Conservation (phyloP, 2,329 filamentous ascomycete genomes). For the Lasiodiplodia sp. region DNA sequence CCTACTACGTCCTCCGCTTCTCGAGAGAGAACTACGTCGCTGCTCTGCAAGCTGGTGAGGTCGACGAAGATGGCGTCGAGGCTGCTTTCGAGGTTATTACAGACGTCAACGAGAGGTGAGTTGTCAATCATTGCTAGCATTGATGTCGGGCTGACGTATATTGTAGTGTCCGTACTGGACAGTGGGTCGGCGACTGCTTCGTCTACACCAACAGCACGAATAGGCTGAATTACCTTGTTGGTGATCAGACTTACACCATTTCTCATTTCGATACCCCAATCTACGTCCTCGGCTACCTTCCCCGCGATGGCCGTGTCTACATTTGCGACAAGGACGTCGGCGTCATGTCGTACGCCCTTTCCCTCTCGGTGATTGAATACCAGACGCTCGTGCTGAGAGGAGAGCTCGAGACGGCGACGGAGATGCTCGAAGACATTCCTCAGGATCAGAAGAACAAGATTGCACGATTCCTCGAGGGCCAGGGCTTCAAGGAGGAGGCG, state of each 20-base stretch:
- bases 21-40: conserved; percentile 88
- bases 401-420: conserved; percentile 89
- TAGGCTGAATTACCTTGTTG: conserved; percentile 95
- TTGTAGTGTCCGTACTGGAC: conserved; percentile 82
- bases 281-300: conserved; percentile 95
- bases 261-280: conserved; percentile 95
- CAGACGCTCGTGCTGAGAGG: conserved; percentile 94
- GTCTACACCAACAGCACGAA: conserved; percentile 98
- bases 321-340: conserved; percentile 94
- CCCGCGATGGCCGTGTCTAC: conserved; percentile 93
- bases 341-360: conserved; percentile 88
- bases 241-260: conserved; percentile 96
- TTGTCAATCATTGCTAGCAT: neutral
- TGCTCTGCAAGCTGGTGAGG: conserved; percentile 79
- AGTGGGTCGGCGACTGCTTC: conserved; percentile 99
- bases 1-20: conserved; percentile 92
- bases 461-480: conserved; percentile 93
- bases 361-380: conserved; percentile 92
- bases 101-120: conserved; percentile 85
- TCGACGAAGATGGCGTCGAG: conserved; percentile 92
- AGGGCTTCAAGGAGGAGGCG: conserved; percentile 95
- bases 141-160: conserved; percentile 1
- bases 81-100: conserved; percentile 95
- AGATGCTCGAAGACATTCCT: conserved; percentile 83
- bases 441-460: conserved; percentile 98